These are phyloP conservation scores for Carallia brachiata DNA, from an alignment of 345 rosid species.

Conservation along the genomic window DNA sequence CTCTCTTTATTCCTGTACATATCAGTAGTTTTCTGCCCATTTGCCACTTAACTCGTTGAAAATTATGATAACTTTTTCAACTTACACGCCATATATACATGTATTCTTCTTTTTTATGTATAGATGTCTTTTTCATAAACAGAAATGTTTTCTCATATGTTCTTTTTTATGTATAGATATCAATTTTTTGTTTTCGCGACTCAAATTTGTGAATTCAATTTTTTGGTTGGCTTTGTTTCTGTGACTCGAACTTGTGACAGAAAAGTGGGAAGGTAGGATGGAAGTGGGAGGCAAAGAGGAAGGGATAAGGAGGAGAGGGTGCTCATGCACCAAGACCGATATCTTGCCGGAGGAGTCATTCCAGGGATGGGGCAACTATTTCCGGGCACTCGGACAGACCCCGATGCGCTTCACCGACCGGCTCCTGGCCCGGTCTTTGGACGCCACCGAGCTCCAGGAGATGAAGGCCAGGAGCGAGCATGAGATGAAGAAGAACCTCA, in stretches of 20 bases:
- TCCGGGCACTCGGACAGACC: slow-evolving; percentile 13
- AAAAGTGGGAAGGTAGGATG: neutral
- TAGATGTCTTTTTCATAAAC: no score
- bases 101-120: no score
- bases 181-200: no score
- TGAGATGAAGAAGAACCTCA: slow-evolving; percentile 27
- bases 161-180: no score
- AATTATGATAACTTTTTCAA: no score
- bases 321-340: slow-evolving; percentile 19
- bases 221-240: no score
- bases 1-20: no score
- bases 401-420: slow-evolving; percentile 23
- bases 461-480: slow-evolving; percentile 22
- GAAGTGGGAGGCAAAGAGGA: neutral
- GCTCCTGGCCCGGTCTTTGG: slow-evolving; percentile 19
- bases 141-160: no score
- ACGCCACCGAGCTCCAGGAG: slow-evolving; percentile 19
- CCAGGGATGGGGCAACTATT: slow-evolving; percentile 15
- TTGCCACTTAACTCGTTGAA: no score
- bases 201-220: no score
- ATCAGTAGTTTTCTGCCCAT: no score
- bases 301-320: slow-evolving; percentile 8
- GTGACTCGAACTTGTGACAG: neutral
- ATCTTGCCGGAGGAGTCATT: slow-evolving; percentile 24
- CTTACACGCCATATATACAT: no score